Evolutionary conservation across 495 filamentous ascomycete species (phyloP), one percentile per base, ranked within the genome.

Genomic region (Penicillium herquei): DNA sequence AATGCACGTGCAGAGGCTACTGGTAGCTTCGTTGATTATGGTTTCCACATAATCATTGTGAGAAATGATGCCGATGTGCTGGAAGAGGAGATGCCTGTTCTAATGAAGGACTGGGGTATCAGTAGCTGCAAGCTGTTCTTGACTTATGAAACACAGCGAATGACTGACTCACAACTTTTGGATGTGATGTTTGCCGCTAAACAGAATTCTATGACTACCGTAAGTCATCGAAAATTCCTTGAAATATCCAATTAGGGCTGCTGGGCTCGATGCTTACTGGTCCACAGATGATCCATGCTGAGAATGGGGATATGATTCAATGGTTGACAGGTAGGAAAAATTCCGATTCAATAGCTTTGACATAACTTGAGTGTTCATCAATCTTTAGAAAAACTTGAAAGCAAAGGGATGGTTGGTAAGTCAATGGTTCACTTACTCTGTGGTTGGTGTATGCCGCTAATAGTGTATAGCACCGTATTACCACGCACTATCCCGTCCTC

Each of bases 401-500:
- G 31, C 5, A 56, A 56, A 21, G 54, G 54, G 18, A 56, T 56
- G 54, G 54, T 51, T 13, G 54, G 54, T 56, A 51, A 13, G 54
- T 56, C 16, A 8, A 3, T 14, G 10, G 1, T 26, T 7, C 3
- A 6, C 9, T 21, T 3, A 13, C 18, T 17, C 9, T 47, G 44
- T 21, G 16, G 14, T 43, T 2, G 7, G 9, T 10, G 34, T 10
- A 10, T 13, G 2, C 1, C 1, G 34, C 34, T 37, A 37, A 37
- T 2, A 37, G 9, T 37, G 12, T 40, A 26, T 11, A 43, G 68
- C 53, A 30, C 69, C 71, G 7, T 73, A 67, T 52, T 72, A 70
- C 54, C 71, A 75, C 50, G 61, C 70, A 46, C 60, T 71, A 11
- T 69, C 71, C 1, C 62, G 71, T 2, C 70, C 71, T 11, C 63